phyloP scores from a whole-genome alignment of 768 basidiomycete genomes.

The Rhizopogon rudus region DNA sequence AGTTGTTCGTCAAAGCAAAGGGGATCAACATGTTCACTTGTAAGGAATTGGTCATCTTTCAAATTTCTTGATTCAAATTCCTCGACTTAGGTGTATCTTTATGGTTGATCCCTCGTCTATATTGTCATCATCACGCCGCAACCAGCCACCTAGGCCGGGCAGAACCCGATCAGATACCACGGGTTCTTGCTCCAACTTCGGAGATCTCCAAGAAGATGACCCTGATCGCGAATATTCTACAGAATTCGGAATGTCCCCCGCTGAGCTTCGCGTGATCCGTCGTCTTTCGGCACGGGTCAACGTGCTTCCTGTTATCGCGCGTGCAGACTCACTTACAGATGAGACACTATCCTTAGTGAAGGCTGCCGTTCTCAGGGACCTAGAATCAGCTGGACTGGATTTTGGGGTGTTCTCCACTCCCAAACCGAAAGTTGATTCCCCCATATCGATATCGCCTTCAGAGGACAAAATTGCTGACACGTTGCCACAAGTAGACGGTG shows the following conservation, averaged over 20 bases:
- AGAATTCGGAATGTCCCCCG: slow-evolving; percentile 63
- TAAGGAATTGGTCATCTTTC: slow-evolving; percentile 32
- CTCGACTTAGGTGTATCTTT: slow-evolving; percentile 64
- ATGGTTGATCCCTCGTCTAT: slow-evolving; percentile 77
- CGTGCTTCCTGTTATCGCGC: slow-evolving; percentile 77
- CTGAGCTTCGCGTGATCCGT: slow-evolving; percentile 74
- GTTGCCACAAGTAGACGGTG: slow-evolving; percentile 16
- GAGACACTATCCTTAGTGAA: slow-evolving; percentile 68
- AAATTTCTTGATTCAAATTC: slow-evolving; percentile 7
- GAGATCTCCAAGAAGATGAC: slow-evolving; percentile 47
- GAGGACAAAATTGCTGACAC: slow-evolving; percentile 9
- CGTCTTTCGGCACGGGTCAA: slow-evolving; percentile 72
- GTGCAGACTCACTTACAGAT: slow-evolving; percentile 80
- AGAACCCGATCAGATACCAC: slow-evolving; percentile 66
- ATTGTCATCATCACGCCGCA: slow-evolving; percentile 48
- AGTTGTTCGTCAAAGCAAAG: slow-evolving; percentile 81
- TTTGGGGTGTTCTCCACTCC: slow-evolving; percentile 70
- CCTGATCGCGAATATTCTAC: slow-evolving; percentile 44
- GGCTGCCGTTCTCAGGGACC: slow-evolving; percentile 62
- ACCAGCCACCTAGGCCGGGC: slow-evolving; percentile 41
- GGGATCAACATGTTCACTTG: slow-evolving; percentile 89
- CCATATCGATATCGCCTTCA: background rate
- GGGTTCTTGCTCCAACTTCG: slow-evolving; percentile 49
- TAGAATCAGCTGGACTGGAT: slow-evolving; percentile 61
- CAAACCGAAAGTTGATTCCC: slow-evolving; percentile 15